Evolutionary conservation across 805 yeast genomes (phyloP).

Genomic region (Grigorovia transvaalensis): DNA sequence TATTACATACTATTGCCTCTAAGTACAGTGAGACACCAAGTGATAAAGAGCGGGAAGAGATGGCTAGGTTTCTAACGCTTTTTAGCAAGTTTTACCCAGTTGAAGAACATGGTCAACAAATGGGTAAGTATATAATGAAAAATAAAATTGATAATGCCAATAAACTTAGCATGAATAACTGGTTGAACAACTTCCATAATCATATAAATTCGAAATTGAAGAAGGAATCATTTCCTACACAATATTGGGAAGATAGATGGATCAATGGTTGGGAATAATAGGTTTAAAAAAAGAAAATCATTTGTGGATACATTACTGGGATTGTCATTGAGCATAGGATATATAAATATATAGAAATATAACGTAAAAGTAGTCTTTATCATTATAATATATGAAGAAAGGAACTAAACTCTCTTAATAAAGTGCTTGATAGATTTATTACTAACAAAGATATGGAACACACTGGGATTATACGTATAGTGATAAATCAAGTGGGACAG

Average conservation of each 20-base stretch:
- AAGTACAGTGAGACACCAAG: conserved; percentile 67
- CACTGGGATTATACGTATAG: conserved; percentile 3
- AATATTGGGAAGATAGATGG: conserved; percentile 91
- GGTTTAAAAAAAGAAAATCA: not conserved
- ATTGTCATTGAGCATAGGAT: not conserved
- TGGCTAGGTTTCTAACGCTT: conserved; percentile 55
- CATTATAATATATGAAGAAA: not conserved
- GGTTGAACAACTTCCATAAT: conserved; percentile 95
- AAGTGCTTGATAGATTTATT: too few species aligned
- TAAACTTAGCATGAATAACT: conserved; percentile 72
- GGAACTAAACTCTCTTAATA: too few species aligned
- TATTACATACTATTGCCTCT: conserved; percentile 84
- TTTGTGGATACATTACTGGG: not conserved
- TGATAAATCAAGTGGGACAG: conserved; percentile 67
- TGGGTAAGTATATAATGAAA: conserved; percentile 47
- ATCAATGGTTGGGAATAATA: conserved; percentile 73
- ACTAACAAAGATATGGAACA: not conserved
- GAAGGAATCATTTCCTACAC: conserved; percentile 77
- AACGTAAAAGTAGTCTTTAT: not conserved
- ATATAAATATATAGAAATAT: not conserved
- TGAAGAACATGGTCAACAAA: conserved; percentile 83
- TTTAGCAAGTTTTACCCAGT: conserved; percentile 74
- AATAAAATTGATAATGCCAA: conserved; percentile 47
- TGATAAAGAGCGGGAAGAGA: conserved; percentile 51
- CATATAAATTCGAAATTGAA: conserved; percentile 82